phyloP scores from a whole-genome alignment of 2,329 filamentous ascomycete species.

The Xylaria sp. region DNA sequence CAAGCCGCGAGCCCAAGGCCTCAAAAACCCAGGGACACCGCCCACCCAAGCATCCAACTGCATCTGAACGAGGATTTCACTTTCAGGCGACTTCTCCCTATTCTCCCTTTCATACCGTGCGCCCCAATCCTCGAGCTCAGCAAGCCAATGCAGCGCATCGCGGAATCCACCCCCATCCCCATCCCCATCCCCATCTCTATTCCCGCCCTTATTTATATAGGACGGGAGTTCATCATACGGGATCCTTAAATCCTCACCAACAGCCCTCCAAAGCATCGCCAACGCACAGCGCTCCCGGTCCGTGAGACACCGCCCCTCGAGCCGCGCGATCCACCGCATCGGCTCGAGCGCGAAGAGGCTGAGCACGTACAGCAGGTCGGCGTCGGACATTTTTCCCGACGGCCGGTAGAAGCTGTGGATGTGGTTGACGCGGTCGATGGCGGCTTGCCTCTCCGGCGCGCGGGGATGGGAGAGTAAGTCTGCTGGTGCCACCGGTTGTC shows the following conservation, averaged over 20 bases:
- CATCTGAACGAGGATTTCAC: conserved; percentile 15
- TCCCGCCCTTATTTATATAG: background rate
- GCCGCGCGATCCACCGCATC: conserved; percentile 22
- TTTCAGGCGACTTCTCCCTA: conserved; percentile 19
- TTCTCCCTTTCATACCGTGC: conserved; percentile 21
- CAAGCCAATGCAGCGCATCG: conserved; percentile 34
- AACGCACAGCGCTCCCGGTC: conserved; percentile 29
- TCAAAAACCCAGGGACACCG: conserved; percentile 1
- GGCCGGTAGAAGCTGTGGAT: conserved; percentile 34
- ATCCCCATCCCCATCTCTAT: no score
- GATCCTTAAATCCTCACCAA: conserved; percentile 29
- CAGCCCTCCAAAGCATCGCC: conserved; percentile 28
- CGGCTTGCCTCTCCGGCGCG: conserved; percentile 4
- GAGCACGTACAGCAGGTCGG: conserved; percentile 35
- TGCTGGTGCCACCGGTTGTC: background rate
- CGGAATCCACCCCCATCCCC: conserved; percentile 4
- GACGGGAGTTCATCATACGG: conserved; percentile 21
- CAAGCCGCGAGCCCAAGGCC: conserved; percentile 1
- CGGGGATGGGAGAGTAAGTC: conserved; percentile 22
- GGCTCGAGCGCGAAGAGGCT: conserved; percentile 26
- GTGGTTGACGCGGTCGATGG: conserved; percentile 31
- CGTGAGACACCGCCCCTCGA: conserved; percentile 26
- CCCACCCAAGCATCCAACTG: conserved; percentile 23
- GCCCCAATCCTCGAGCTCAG: conserved; percentile 33
- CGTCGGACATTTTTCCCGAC: conserved; percentile 33